Conservation (phyloP, 345 rosid genomes). For the Clarkia xantiana region DNA sequence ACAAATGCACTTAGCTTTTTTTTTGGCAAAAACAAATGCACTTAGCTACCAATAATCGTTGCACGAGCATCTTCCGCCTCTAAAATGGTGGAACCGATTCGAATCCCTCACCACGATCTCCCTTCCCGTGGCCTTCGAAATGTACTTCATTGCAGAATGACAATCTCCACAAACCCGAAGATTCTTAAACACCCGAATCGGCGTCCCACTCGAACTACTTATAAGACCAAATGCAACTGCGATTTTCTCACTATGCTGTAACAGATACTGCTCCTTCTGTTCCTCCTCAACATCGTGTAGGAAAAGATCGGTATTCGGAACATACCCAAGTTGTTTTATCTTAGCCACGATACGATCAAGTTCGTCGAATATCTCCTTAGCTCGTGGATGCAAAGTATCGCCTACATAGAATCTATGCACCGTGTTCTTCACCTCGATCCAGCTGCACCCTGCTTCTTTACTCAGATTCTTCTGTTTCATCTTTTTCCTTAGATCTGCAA, state of each 20-base stretch:
- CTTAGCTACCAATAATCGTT: constrained; percentile 61
- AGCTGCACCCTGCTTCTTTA: constrained; percentile 74
- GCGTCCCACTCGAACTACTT: constrained; percentile 32
- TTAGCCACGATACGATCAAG: constrained; percentile 27
- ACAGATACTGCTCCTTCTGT: constrained; percentile 42
- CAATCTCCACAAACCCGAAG: constrained; percentile 62
- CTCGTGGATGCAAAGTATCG: constrained; percentile 47
- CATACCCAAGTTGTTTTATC: constrained; percentile 47
- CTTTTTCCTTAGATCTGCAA: constrained; percentile 34
- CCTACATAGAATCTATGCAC: constrained; percentile 59
- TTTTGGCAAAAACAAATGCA: too few species aligned
- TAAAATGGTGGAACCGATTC: constrained; percentile 66
- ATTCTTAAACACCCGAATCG: constrained; percentile 57
- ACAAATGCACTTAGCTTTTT: too few species aligned
- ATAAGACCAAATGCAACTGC: constrained; percentile 63
- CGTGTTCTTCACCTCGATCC: constrained; percentile 54
- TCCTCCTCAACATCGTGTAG: constrained; percentile 59
- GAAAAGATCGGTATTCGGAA: constrained; percentile 52
- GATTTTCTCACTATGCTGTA: constrained; percentile 71
- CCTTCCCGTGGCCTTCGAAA: constrained; percentile 34
- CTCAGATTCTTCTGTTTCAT: constrained; percentile 46
- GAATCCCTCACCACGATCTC: constrained; percentile 64
- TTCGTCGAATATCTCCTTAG: constrained; percentile 28
- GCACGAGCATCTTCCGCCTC: constrained; percentile 66
- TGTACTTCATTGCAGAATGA: constrained; percentile 55